Percentiles rank a stretch among this genome's conserved stretches.
These are phyloP conservation scores for Acorus gramineus DNA, from an alignment of 106 monocot genomes.

Conservation along the genomic window DNA sequence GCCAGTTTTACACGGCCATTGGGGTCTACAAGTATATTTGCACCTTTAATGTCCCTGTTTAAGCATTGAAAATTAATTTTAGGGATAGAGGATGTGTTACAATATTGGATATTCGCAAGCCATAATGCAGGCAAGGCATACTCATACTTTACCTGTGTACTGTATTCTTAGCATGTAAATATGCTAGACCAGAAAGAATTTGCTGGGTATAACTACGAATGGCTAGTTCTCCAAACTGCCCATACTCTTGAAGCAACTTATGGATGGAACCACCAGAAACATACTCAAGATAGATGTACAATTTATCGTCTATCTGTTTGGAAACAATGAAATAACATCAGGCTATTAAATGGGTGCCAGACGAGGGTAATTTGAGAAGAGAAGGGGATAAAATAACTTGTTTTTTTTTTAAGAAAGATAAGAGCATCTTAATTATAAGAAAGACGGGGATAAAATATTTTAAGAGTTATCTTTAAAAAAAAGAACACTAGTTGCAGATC, in stretches of 20 bases:
- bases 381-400: too few relatives aligned
- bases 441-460: too few relatives aligned
- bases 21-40: too few relatives aligned
- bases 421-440: too few relatives aligned
- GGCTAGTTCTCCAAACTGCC: constrained; percentile 84
- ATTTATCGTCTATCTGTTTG: constrained; percentile 81
- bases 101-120: too few relatives aligned
- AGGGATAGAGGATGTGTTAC: not conserved
- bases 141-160: constrained; percentile 59
- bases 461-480: too few relatives aligned
- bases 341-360: too few relatives aligned
- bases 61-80: not conserved
- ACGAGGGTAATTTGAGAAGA: too few relatives aligned
- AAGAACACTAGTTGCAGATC: too few relatives aligned
- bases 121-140: constrained; percentile 1
- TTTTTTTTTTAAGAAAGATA: too few relatives aligned
- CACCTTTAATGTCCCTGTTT: not conserved
- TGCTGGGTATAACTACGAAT: constrained; percentile 92
- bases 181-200: constrained; percentile 91
- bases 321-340: constrained; percentile 4
- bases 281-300: constrained; percentile 96
- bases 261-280: constrained; percentile 99
- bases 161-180: constrained; percentile 89
- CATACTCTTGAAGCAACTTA: constrained; percentile 98
- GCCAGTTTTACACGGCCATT: too few relatives aligned